Conservation (phyloP, 768 basidiomycete genomes). For the Lepiota venenata region DNA sequence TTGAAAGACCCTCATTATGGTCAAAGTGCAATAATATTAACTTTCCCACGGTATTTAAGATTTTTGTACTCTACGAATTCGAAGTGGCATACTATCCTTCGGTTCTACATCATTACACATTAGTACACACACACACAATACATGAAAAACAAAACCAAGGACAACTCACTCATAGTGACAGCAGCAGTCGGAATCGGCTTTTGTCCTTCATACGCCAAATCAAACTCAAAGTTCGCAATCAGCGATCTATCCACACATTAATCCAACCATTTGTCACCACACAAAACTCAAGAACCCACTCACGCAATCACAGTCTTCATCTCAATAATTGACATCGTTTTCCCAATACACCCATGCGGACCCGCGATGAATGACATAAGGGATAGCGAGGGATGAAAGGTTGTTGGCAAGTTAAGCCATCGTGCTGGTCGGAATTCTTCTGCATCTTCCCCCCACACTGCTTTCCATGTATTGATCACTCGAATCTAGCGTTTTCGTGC, state of each 20-base stretch:
- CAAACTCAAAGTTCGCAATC: constrained; percentile 39
- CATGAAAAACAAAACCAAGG: background rate
- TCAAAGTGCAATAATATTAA: too few species aligned
- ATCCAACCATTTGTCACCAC: background rate
- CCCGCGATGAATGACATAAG: constrained; percentile 41
- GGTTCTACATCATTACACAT: constrained; percentile 22
- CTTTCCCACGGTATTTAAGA: too few species aligned
- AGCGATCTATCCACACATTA: constrained; percentile 22
- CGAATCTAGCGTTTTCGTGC: constrained; percentile 35
- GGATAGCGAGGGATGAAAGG: constrained; percentile 32
- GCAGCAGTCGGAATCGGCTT: constrained; percentile 22
- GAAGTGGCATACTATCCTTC: constrained; percentile 33
- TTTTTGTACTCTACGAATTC: constrained; percentile 21
- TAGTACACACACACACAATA: background rate
- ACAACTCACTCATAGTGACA: constrained; percentile 41
- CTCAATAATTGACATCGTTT: constrained; percentile 45
- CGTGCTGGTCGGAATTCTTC: constrained; percentile 45
- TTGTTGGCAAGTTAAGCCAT: constrained; percentile 38
- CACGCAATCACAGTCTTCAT: constrained; percentile 44
- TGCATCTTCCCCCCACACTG: constrained; percentile 49
- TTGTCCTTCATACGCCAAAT: constrained; percentile 37
- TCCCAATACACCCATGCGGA: constrained; percentile 45
- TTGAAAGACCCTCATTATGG: too few species aligned
- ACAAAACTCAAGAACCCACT: constrained; percentile 9
- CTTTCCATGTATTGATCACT: constrained; percentile 46